Base-by-base conservation (phyloP, 2,329 filamentous ascomycete species). In the Penicillium brevicompactum region DNA sequence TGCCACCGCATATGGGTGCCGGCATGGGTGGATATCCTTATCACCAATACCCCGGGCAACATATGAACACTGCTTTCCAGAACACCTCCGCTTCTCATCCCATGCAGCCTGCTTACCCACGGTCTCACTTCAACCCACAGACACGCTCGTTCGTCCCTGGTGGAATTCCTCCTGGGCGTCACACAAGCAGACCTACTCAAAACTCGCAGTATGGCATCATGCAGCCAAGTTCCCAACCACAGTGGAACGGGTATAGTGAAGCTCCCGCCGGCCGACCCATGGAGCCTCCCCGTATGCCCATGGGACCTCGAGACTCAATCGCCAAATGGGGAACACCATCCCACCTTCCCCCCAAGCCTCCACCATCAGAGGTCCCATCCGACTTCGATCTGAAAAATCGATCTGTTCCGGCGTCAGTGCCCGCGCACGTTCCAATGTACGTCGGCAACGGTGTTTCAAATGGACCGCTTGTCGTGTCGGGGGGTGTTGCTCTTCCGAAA, bases 41-140 rank as follows among this genome's bases (percentile, higher is more conserved):
- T 70, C 89, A 90, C 2, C 91, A 95, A 68, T 81, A 93, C 45
- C 89, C 90, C 4, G 84, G 81, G 16, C 85, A 89, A 59, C 63
- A 69, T 32, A 63, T 75, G 57, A 66, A 69, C 22, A 80, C 82
- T 49, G 87, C 87, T 46, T 86, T 90, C 24, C 82, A 89, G 58
- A 89, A 89, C 65, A 84, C 87, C 8, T 87, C 89, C 72, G 85
- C 84, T 55, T 88, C 92, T 68, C 91, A 96, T 70, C 90, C 91
- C 5, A 86, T 95, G 53, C 90, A 91, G 13, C 91, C 91, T 34
- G 94, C 88, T 74, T 95, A 85, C 70, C 91, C 89, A 68, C 84
- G 92, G 55, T 90, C 91, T 65, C 86, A 89, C 11, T 97, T 97
- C 78, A 97, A 97, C 69, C 93, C 92, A 1, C 92, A 96, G 76